Evolutionary conservation across 495 filamentous ascomycete species (phyloP).

Genomic region (Daldinia bambusicola): DNA sequence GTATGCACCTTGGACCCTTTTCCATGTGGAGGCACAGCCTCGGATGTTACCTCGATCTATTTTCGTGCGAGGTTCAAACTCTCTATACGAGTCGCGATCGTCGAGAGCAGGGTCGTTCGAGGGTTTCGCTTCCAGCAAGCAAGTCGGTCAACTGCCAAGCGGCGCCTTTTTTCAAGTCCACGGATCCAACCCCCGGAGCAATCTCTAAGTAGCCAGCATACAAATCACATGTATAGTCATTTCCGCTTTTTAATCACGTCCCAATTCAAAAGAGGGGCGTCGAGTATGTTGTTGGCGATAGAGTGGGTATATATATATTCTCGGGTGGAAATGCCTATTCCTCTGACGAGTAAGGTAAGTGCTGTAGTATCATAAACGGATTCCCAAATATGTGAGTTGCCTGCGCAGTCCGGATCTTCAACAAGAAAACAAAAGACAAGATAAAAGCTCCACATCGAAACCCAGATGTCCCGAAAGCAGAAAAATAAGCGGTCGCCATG

Average conservation of each 20-base stretch:
- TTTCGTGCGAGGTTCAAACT: slow-evolving; percentile 3
- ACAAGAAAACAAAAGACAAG: slow-evolving; percentile 5
- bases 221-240: slow-evolving; percentile 1
- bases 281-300: slow-evolving; percentile 16
- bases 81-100: slow-evolving; percentile 2
- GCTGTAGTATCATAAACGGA: slow-evolving; percentile 23
- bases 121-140: neutral
- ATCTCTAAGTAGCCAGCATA: neutral
- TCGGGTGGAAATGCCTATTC: slow-evolving; percentile 18
- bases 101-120: neutral
- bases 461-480: slow-evolving; percentile 21
- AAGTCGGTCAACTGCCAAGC: slow-evolving; percentile 4
- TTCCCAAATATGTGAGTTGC: slow-evolving; percentile 25
- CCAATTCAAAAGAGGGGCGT: slow-evolving; percentile 3
- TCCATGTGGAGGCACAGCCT: slow-evolving; percentile 4
- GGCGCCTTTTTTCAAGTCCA: neutral
- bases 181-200: neutral
- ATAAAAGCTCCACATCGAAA: slow-evolving; percentile 30
- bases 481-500: slow-evolving; percentile 15
- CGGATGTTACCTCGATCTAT: slow-evolving; percentile 5
- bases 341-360: slow-evolving; percentile 11
- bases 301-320: slow-evolving; percentile 39
- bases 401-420: slow-evolving; percentile 42
- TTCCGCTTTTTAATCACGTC: neutral
- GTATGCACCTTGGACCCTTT: neutral